Base-by-base conservation (phyloP, 2,329 filamentous ascomycete genomes). In the Delphinella strobiligena region DNA sequence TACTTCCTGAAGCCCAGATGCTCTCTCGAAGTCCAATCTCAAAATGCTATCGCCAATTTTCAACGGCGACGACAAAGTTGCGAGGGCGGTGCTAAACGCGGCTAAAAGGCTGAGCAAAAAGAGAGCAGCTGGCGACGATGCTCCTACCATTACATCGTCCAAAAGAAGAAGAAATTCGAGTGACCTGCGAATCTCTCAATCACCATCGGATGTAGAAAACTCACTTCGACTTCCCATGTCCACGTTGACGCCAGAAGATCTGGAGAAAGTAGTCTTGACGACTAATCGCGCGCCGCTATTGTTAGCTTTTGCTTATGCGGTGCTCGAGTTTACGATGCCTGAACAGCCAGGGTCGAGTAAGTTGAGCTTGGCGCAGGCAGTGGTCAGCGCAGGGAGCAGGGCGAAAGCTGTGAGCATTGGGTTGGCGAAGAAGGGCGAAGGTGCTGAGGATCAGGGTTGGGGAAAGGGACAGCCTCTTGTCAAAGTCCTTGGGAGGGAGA, bases 211-310 rank as follows among this genome's bases (percentile, higher is more conserved):
- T 36, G 61, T 80, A 1, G 82, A 87, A 54, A 64, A 62, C 5
- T 75, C 77, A 0, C 63, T 86, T 4, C 63, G 62, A 5, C 61
- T 87, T 1, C 78, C 80, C 1, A 49, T 52, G 1, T 57, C 75
- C 2, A 63, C 63, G 5, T 61, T 62, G 19, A 68, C 78, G 34
- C 78, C 82, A 49, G 68, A 74, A 1, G 61, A 68, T 5, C 73
- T 93, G 4, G 63, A 66, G 11, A 58, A 62, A 2, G 73, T 74
- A 1, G 63, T 66, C 0, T 49, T 93, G 1, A 64, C 78, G 45
- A 91, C 84, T 0, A 93, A 93, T 52, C 71, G 87, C 30, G 86
- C 87, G 2, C 86, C 87, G 1, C 63, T 93, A 1, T 77, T 93
- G 2, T 68, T 93, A 4, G 85, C 85, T 0, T 93, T 93, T 58